These are phyloP conservation scores for Cyclocybe aegerita DNA, from an alignment of 768 basidiomycete genomes.

Conservation along the genomic window DNA sequence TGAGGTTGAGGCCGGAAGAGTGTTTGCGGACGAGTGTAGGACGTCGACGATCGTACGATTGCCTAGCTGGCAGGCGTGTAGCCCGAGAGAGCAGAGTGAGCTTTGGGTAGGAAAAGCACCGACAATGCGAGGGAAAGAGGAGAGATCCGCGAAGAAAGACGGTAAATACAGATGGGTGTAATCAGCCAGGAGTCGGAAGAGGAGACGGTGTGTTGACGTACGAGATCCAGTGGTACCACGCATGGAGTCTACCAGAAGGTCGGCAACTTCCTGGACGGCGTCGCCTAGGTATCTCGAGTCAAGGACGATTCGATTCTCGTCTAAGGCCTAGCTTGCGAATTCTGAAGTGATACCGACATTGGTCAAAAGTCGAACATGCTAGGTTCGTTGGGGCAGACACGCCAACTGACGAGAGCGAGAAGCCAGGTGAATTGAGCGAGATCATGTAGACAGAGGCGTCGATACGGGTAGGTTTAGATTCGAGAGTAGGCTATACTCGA, in stretches of 20 bases:
- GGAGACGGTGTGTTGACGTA: conserved; percentile 22
- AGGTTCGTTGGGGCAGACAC: conserved; percentile 27
- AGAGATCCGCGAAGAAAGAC: conserved; percentile 42
- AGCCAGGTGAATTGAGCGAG: conserved; percentile 59
- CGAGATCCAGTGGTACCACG: conserved; percentile 56
- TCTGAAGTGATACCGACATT: background rate
- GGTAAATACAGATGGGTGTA: conserved; percentile 34
- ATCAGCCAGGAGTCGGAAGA: background rate
- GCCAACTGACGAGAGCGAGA: conserved; percentile 55
- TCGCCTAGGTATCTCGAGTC: conserved; percentile 23
- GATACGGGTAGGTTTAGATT: conserved; percentile 38
- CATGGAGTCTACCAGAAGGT: conserved; percentile 50
- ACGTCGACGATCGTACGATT: conserved; percentile 61
- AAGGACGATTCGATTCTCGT: conserved; percentile 3
- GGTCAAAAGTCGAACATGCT: background rate
- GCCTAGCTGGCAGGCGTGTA: conserved; percentile 52
- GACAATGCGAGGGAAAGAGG: conserved; percentile 13
- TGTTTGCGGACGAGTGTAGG: conserved; percentile 42
- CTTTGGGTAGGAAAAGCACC: conserved; percentile 1
- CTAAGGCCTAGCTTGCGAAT: background rate
- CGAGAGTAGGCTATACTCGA: conserved; percentile 20
- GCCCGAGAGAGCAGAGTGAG: conserved; percentile 28
- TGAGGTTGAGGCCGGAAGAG: conserved; percentile 16
- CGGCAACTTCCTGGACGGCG: conserved; percentile 32
- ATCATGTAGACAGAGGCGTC: conserved; percentile 56